Evolutionary conservation across 176 grass and related monocot genomes (phyloP).

Genomic region (Dactylis glomerata): DNA sequence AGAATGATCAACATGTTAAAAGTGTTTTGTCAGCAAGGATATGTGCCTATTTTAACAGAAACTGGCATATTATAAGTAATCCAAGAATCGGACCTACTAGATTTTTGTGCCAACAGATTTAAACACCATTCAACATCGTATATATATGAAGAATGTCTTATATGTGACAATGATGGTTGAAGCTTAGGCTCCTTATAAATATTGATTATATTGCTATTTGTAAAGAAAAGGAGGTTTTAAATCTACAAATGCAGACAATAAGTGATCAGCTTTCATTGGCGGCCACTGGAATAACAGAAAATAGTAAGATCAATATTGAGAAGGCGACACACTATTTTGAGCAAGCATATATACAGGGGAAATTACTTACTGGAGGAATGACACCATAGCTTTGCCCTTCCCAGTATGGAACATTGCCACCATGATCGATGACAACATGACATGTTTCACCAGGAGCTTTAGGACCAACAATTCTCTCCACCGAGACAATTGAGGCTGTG

Average conservation of each 20-base stretch:
- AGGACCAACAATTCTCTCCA: conserved; percentile 89
- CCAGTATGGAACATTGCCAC: conserved; percentile 89
- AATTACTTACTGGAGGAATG: conserved; percentile 75
- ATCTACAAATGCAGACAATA: not conserved
- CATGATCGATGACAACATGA: conserved; percentile 92
- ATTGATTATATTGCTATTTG: not conserved
- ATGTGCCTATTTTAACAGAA: not conserved
- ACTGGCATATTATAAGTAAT: not conserved
- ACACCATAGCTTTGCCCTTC: conserved; percentile 93
- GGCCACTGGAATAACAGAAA: not conserved
- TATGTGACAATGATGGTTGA: not conserved
- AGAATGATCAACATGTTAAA: not conserved
- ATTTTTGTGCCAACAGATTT: not conserved
- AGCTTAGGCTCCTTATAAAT: not conserved
- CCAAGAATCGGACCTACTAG: not conserved
- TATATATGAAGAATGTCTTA: not conserved
- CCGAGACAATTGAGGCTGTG: conserved; percentile 65
- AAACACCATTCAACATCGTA: not conserved
- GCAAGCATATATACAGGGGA: not conserved
- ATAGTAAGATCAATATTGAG: not conserved
- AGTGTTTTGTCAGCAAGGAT: not conserved
- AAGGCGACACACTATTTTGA: not conserved
- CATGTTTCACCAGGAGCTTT: conserved; percentile 89
- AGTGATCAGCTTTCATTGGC: not conserved
- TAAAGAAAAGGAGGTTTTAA: not conserved